Percentiles rank a stretch among this genome's conserved stretches.
Evolutionary conservation across 352 stramenopile species (phyloP).

Genomic region (Phytopythium oedochilum): DNA sequence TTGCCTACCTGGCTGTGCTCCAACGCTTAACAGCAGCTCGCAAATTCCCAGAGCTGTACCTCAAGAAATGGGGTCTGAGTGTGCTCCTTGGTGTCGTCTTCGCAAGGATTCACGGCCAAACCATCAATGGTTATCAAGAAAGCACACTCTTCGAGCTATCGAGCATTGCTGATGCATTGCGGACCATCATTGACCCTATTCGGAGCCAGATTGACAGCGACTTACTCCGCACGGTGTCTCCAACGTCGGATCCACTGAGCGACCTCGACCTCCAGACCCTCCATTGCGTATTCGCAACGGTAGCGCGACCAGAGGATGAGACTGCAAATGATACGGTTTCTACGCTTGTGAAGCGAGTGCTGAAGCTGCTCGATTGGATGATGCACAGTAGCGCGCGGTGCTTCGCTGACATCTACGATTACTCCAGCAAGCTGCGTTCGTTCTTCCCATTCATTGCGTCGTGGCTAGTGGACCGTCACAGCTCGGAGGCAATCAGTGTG

Average conservation of each 20-base stretch:
- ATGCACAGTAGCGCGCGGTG: conserved; percentile 11
- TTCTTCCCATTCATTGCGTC: conserved; percentile 14
- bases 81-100: conserved; percentile 36
- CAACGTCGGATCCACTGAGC: background rate
- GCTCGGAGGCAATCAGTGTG: background rate
- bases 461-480: background rate
- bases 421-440: conserved; percentile 14
- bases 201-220: background rate
- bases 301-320: background rate
- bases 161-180: conserved; percentile 35
- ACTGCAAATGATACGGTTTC: background rate
- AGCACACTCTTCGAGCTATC: conserved; percentile 14
- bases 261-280: conserved; percentile 21
- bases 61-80: conserved; percentile 44
- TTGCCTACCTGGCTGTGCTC: conserved; percentile 2
- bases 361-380: conserved; percentile 30
- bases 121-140: conserved; percentile 39
- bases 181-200: conserved; percentile 12
- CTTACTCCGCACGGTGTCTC: background rate
- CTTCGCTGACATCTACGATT: conserved; percentile 24
- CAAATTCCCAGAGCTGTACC: conserved; percentile 49
- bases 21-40: conserved; percentile 15
- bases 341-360: conserved; percentile 15
- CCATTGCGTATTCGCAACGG: conserved; percentile 17
- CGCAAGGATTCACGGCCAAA: conserved; percentile 22